These are phyloP conservation scores for Paramecium pentaurelia DNA, from an alignment of 73 alveolate genomes.

Conservation along the genomic window DNA sequence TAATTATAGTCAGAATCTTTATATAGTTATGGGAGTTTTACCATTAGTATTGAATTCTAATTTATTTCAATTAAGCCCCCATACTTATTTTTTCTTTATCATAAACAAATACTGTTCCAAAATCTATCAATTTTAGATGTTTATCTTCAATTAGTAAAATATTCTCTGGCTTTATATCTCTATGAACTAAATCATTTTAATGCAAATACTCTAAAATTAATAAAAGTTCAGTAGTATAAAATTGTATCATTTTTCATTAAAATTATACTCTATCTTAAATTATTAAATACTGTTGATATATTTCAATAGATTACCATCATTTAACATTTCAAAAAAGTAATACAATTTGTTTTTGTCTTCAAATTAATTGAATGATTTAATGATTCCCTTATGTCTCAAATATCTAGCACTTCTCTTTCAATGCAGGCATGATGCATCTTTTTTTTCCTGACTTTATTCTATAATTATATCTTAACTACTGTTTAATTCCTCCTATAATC, in stretches of 20 bases:
- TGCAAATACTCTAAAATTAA: conserved; percentile 23
- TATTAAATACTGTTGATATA: not conserved
- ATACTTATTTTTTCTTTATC: not conserved
- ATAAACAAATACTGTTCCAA: not conserved
- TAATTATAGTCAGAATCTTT: not conserved
- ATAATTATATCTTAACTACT: not conserved
- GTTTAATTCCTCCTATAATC: too few species aligned
- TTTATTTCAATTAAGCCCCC: not conserved
- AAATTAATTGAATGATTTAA: not conserved
- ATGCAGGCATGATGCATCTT: not conserved
- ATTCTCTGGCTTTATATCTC: conserved; percentile 13
- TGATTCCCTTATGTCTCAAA: conserved; percentile 15
- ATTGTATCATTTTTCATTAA: not conserved
- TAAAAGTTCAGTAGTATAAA: conserved; percentile 16
- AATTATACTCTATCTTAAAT: not conserved
- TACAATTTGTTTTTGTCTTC: not conserved
- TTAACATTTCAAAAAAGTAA: not conserved
- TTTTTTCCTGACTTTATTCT: not conserved
- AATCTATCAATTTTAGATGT: conserved; percentile 19
- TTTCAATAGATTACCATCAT: not conserved
- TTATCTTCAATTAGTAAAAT: not conserved
- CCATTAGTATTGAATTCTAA: not conserved
- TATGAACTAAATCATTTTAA: conserved; percentile 16
- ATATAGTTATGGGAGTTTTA: not conserved
- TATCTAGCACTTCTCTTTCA: not conserved